These are phyloP conservation scores for Orbilia blumenaviensis DNA, from an alignment of 2,329 filamentous ascomycete species.

Conservation along the genomic window DNA sequence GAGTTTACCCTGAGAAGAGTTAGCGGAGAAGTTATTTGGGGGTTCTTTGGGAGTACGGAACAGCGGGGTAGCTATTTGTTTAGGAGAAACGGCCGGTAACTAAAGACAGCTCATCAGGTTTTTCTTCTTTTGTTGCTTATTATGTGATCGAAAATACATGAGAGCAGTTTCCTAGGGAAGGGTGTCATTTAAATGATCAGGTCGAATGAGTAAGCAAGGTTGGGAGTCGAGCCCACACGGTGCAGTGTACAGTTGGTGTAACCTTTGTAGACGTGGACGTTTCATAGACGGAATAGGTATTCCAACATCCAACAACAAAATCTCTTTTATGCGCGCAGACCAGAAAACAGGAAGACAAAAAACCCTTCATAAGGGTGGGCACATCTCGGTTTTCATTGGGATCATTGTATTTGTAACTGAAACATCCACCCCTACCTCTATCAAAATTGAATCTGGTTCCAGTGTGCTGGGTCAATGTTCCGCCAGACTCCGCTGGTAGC, in stretches of 20 bases:
- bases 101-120: constrained; percentile 1
- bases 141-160: background rate
- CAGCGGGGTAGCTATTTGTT: background rate
- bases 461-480: background rate
- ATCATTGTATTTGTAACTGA: background rate
- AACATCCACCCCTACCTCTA: background rate
- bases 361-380: background rate
- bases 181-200: background rate
- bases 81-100: background rate
- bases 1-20: background rate
- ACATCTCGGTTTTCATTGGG: background rate
- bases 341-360: background rate
- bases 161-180: no score
- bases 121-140: background rate
- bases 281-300: constrained; percentile 9
- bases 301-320: constrained; percentile 36
- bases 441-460: background rate
- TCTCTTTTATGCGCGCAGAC: background rate
- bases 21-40: background rate
- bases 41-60: background rate
- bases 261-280: constrained; percentile 31
- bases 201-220: background rate
- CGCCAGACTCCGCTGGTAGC: background rate
- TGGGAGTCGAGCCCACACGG: no score
- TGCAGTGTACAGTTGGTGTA: constrained; percentile 44